Evolutionary conservation across 305 asterid genomes (phyloP).

Genomic region (Caryopteris hybrid): DNA sequence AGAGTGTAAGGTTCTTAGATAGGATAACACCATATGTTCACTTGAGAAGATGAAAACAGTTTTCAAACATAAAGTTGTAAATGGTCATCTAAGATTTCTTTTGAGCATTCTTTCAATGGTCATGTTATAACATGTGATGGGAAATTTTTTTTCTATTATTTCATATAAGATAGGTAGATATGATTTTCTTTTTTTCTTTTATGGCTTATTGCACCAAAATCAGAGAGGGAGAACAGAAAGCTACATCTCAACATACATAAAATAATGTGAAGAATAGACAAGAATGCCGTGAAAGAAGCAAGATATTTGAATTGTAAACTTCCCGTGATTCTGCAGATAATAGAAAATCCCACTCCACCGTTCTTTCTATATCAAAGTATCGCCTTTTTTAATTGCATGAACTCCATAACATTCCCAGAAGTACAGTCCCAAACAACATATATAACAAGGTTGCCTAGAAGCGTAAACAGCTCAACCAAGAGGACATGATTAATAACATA

Average conservation of each 20-base stretch:
- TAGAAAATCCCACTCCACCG: neutral
- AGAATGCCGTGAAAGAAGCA: neutral
- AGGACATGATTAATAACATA: neutral
- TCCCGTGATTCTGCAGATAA: neutral
- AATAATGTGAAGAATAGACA: neutral
- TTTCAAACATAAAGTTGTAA: neutral
- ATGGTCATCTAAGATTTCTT: neutral
- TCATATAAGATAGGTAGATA: neutral
- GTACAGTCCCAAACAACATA: neutral
- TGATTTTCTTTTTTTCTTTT: neutral
- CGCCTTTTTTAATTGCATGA: too few species aligned
- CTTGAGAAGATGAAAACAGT: slow-evolving; percentile 2
- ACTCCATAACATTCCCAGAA: neutral
- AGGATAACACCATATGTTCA: neutral
- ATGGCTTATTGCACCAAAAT: too few species aligned
- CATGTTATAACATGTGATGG: neutral
- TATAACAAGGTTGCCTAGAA: too few species aligned
- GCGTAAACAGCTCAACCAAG: too few species aligned
- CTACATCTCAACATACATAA: neutral
- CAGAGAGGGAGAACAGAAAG: too few species aligned
- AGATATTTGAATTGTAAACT: neutral
- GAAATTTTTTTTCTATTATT: neutral
- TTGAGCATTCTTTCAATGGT: neutral
- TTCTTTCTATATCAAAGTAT: too few species aligned
- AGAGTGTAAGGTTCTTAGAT: neutral